These are phyloP conservation scores for Phytophthora sp. DNA, from an alignment of 352 stramenopile species.

Conservation along the genomic window DNA sequence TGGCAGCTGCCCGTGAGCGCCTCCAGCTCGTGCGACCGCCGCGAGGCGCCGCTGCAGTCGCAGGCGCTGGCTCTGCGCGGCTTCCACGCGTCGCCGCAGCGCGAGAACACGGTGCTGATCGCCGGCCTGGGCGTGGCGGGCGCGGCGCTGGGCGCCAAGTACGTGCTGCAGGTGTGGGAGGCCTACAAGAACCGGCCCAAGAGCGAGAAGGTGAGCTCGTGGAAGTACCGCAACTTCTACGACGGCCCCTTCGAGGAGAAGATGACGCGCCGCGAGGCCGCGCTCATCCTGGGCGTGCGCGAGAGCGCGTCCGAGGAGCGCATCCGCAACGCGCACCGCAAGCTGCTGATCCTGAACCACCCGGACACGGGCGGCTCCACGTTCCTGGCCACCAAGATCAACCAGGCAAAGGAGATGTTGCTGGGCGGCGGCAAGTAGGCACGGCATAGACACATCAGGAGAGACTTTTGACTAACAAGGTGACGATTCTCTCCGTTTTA, in stretches of 20 bases:
- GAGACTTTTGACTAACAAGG: conserved; percentile 10
- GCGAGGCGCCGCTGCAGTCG: conserved; percentile 1
- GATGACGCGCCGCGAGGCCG: conserved; percentile 99
- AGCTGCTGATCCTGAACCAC: conserved; percentile 99
- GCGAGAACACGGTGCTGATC: conserved; percentile 66
- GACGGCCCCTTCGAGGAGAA: conserved; percentile 98
- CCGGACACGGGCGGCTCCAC: conserved; percentile 98
- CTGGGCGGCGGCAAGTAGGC: conserved; percentile 75
- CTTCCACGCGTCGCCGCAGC: conserved; percentile 73
- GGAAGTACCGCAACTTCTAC: conserved; percentile 93
- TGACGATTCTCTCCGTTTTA: conserved; percentile 7
- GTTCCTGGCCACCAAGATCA: conserved; percentile 99
- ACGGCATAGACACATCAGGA: not conserved
- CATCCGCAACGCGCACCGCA: conserved; percentile 98
- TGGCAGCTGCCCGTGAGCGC: conserved; percentile 10
- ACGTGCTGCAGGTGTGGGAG: conserved; percentile 79
- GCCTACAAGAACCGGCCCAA: conserved; percentile 79
- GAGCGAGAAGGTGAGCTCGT: conserved; percentile 62
- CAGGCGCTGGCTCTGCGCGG: conserved; percentile 32
- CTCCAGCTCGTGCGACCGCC: not conserved
- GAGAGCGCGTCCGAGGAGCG: conserved; percentile 94
- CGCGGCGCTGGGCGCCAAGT: conserved; percentile 78
- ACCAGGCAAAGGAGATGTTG: conserved; percentile 99
- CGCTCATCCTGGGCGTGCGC: conserved; percentile 98
- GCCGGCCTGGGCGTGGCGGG: conserved; percentile 72